Evolutionary conservation across 139 green algal genomes (phyloP).

Genomic region (Micractinium conductrix): DNA sequence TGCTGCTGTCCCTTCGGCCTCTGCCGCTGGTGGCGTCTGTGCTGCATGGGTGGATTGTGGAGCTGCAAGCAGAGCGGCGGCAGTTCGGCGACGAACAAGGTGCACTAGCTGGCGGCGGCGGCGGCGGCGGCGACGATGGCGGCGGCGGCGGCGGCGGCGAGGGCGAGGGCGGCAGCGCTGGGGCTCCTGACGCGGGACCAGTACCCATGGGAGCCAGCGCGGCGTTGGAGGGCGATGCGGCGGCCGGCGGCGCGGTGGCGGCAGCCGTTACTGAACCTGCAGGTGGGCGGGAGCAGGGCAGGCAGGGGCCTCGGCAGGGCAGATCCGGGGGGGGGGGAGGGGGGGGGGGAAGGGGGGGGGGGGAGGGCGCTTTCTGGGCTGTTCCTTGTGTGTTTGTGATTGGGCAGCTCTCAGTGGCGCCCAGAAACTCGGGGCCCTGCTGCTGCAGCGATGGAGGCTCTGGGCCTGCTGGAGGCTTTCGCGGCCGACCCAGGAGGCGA

Average conservation of each 20-base stretch:
- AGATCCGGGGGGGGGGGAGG: too few species aligned
- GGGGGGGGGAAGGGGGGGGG: too few species aligned
- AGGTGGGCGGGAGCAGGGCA: not conserved
- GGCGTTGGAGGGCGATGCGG: not conserved
- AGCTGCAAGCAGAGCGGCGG: not conserved
- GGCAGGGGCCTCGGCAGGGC: not conserved
- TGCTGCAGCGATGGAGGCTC: not conserved
- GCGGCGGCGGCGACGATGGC: not conserved
- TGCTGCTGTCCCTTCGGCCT: not conserved
- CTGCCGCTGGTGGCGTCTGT: slow-evolving; percentile 28
- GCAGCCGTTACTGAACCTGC: slow-evolving; percentile 13
- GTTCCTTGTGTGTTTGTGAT: too few species aligned
- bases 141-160: not conserved
- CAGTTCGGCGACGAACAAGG: too few species aligned
- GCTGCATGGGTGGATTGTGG: slow-evolving; percentile 17
- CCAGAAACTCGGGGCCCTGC: too few species aligned
- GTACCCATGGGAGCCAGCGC: not conserved
- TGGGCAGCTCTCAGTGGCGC: too few species aligned
- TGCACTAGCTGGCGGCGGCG: too few species aligned
- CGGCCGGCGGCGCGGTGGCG: not conserved
- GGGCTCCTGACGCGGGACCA: not conserved
- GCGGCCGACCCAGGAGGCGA: not conserved
- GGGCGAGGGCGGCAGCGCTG: not conserved
- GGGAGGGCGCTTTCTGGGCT: too few species aligned
- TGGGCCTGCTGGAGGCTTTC: slow-evolving; percentile 6